A percentile compares a stretch with the other conserved stretches of the same genome.
Conservation (phyloP, 2,329 filamentous ascomycete genomes). For the Monilinia polystroma region DNA sequence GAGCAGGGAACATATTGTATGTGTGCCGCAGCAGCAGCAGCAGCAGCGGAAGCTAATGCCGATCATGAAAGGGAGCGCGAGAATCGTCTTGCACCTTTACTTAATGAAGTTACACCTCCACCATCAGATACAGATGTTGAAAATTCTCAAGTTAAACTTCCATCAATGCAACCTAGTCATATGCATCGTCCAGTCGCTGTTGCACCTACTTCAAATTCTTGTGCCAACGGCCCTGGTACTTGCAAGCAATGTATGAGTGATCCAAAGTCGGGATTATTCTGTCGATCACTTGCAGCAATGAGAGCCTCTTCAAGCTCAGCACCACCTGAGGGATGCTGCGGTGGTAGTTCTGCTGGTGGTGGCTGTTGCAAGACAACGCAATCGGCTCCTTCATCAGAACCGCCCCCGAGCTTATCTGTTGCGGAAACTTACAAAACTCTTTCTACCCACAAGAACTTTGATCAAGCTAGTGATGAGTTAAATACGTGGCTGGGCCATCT, state of each 20-base stretch:
- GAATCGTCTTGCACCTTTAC: slow-evolving; percentile 45
- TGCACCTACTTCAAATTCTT: slow-evolving; percentile 33
- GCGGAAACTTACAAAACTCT: slow-evolving; percentile 78
- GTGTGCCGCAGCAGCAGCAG: slow-evolving; percentile 61
- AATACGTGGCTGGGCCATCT: slow-evolving; percentile 74
- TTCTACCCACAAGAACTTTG: slow-evolving; percentile 73
- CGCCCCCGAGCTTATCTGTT: slow-evolving; percentile 59
- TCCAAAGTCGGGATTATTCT: slow-evolving; percentile 79
- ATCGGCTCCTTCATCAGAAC: slow-evolving; percentile 35
- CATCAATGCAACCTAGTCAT: slow-evolving; percentile 43
- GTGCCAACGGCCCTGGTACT: slow-evolving; percentile 66
- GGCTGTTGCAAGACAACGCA: slow-evolving; percentile 59
- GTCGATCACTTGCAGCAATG: slow-evolving; percentile 72
- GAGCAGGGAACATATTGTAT: slow-evolving; percentile 79
- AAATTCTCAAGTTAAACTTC: slow-evolving; percentile 60
- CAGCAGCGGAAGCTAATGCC: slow-evolving; percentile 42
- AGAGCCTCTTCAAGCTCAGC: slow-evolving; percentile 34
- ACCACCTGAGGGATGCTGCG: slow-evolving; percentile 57
- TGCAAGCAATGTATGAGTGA: slow-evolving; percentile 77
- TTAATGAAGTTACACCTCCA: slow-evolving; percentile 52
- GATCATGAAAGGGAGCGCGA: slow-evolving; percentile 38
- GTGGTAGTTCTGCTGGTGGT: slow-evolving; percentile 56
- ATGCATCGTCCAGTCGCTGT: slow-evolving; percentile 38
- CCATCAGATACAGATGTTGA: slow-evolving; percentile 55
- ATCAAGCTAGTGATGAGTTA: slow-evolving; percentile 70